Evolutionary conservation across 2,329 filamentous ascomycete genomes (phyloP).

Genomic region (Endocalyx cinctus): DNA sequence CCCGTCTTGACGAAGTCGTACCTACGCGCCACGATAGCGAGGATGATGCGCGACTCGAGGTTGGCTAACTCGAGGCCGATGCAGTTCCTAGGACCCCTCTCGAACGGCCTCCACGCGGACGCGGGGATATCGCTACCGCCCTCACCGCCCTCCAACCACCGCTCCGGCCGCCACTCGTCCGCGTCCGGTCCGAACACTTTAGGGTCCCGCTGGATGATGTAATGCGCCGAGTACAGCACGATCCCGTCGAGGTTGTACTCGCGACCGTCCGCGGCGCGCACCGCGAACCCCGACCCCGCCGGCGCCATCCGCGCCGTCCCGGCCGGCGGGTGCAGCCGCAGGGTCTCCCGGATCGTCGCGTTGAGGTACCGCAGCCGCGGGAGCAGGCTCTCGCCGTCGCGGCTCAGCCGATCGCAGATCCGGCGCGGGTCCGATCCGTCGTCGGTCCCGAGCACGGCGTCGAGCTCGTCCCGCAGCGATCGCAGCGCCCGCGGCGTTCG

Average conservation of each 20-base stretch:
- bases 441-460: conserved; percentile 30
- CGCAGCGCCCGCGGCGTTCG: conserved; percentile 26
- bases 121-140: conserved; percentile 17
- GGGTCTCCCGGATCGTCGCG: conserved; percentile 34
- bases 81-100: conserved; percentile 47
- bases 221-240: conserved; percentile 31
- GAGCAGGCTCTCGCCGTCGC: conserved; percentile 26
- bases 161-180: conserved; percentile 34
- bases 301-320: conserved; percentile 24
- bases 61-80: conserved; percentile 51
- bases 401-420: conserved; percentile 21
- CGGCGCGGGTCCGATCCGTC: conserved; percentile 17
- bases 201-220: conserved; percentile 30
- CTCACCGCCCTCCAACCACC: conserved; percentile 33
- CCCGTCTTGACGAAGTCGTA: conserved; percentile 3
- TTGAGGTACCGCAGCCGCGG: conserved; percentile 27
- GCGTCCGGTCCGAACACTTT: conserved; percentile 29
- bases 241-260: conserved; percentile 29
- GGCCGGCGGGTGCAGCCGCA: conserved; percentile 31
- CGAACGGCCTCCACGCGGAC: conserved; percentile 49
- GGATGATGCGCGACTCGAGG: conserved; percentile 26
- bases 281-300: conserved; percentile 23
- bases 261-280: conserved; percentile 24
- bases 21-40: conserved; percentile 7
- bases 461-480: conserved; percentile 31